Evolutionary conservation across 2,329 filamentous ascomycete species (phyloP), one percentile per base, ranked within the genome.

Genomic region (Lasiodiplodia hormozganensis): DNA sequence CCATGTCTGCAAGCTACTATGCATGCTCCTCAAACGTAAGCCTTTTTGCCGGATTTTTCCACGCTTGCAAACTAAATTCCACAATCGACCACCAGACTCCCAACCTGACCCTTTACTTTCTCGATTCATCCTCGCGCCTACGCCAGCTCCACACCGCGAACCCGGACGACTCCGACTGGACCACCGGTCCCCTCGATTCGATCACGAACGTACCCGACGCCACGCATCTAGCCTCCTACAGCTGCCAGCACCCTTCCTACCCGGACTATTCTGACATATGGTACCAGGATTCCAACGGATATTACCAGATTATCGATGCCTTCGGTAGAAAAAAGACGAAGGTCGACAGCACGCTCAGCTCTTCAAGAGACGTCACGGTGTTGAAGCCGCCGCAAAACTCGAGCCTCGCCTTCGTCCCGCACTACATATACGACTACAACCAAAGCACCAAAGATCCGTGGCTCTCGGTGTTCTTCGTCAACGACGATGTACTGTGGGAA

Each of bases 51-150:
- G 7, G 4, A n/a, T 1, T 14, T 7, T 34, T 34, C 25, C 16
- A 14, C 25, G 18, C 25, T 12, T 36, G 8, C 28, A 57, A 8
- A 12, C 54, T 36, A 31, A 57, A 16, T 8, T 4, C 28, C 28
- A 28, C 28, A 2, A 57, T 11, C 18, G 12, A 12, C 40, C 58
- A 12, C 40, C 58, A 51, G 40, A 43, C 40, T 2, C 40, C 58
- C 14, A 62, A 49, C 18, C 40, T 62, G 10, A 62, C 58, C 31
- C 58, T 62, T 14, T 62, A 62, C 58, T 62, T 62, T 18, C 40
- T 62, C 12, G 58, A 62, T 8, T 16, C 58, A 6, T 51, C 40
- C 40, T 62, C 58, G 18, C 25, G 40, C 18, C 40, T 62, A 4
- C 40, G 58, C 25, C 58, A 51, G n/a, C 58, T 62, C 8, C 40